Percentiles rank a stretch among this genome's conserved stretches.
Evolutionary conservation across 768 basidiomycete species (phyloP).

Genomic region (Boletellus sp.): DNA sequence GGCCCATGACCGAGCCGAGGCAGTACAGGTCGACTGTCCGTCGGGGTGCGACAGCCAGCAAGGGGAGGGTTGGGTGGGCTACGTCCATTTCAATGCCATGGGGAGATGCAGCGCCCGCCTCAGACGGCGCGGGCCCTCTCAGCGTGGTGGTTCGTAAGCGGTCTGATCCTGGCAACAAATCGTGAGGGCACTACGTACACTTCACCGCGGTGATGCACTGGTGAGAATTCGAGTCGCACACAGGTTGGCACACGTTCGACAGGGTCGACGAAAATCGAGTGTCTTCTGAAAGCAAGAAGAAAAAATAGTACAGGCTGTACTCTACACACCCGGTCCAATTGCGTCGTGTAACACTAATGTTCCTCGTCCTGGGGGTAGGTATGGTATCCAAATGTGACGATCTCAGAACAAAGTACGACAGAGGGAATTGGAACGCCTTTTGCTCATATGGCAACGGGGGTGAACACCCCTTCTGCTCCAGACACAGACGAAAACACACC

Average conservation of each 20-base stretch:
- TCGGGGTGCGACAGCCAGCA: no score
- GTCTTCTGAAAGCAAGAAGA: conserved; percentile 14
- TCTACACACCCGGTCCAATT: conserved; percentile 19
- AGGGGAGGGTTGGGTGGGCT: no score
- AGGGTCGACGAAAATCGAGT: conserved; percentile 17
- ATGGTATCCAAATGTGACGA: conserved; percentile 13
- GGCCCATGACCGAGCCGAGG: no score
- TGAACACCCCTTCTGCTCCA: conserved; percentile 18
- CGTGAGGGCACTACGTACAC: background rate
- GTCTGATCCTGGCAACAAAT: conserved; percentile 9
- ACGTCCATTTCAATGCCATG: no score
- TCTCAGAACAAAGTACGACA: conserved; percentile 9
- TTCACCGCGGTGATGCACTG: background rate
- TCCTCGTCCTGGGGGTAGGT: conserved; percentile 5
- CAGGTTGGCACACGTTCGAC: background rate
- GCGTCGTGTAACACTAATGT: background rate
- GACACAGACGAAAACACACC: conserved; percentile 10
- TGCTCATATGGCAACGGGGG: conserved; percentile 30
- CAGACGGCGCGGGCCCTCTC: no score
- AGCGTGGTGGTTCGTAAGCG: background rate
- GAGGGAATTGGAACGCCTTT: conserved; percentile 16
- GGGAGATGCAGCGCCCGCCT: no score
- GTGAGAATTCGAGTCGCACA: background rate
- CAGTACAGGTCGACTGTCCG: background rate
- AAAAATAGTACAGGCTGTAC: conserved; percentile 26